A percentile compares a stretch with the other conserved stretches of the same genome.
phyloP scores from a whole-genome alignment of 2,329 filamentous ascomycete species.

The Aspergillaceae sp. region DNA sequence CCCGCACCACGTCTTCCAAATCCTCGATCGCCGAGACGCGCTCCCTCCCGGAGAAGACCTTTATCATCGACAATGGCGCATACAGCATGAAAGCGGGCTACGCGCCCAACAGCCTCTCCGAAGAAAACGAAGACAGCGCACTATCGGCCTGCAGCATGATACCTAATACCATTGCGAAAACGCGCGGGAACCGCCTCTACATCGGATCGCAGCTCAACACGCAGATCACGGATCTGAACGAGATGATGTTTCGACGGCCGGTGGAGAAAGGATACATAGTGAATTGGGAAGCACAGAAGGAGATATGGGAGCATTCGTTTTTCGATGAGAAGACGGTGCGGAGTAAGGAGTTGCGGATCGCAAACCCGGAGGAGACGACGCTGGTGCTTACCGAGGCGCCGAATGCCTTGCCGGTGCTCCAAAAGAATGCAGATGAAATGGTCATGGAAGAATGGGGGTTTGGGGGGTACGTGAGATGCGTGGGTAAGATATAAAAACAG shows the following conservation, averaged over 20 bases:
- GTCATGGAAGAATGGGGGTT: conserved; percentile 97
- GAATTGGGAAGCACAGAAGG: conserved; percentile 92
- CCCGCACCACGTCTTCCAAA: conserved; percentile 36
- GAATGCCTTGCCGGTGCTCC: conserved; percentile 69
- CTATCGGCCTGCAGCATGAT: conserved; percentile 54
- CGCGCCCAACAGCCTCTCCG: conserved; percentile 35
- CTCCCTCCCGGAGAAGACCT: conserved; percentile 54
- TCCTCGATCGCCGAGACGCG: conserved; percentile 43
- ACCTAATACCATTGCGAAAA: conserved; percentile 81
- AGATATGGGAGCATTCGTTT: conserved; percentile 89
- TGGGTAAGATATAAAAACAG: conserved; percentile 46
- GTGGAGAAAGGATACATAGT: conserved; percentile 93
- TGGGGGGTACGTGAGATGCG: conserved; percentile 67
- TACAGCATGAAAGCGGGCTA: conserved; percentile 88
- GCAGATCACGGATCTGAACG: conserved; percentile 78
- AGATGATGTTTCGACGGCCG: conserved; percentile 75
- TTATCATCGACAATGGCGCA: conserved; percentile 89
- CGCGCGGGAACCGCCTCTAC: conserved; percentile 69
- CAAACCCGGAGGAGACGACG: conserved; percentile 69
- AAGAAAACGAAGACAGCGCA: conserved; percentile 33
- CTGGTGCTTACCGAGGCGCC: conserved; percentile 78
- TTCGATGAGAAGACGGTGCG: conserved; percentile 60
- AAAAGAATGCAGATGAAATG: conserved; percentile 89
- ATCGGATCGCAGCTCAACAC: conserved; percentile 65
- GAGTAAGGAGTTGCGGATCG: conserved; percentile 31